A percentile compares a stretch with the other conserved stretches of the same genome.
phyloP scores from a whole-genome alignment of 208 protist species.

The Acanthamoeba triangularis region DNA sequence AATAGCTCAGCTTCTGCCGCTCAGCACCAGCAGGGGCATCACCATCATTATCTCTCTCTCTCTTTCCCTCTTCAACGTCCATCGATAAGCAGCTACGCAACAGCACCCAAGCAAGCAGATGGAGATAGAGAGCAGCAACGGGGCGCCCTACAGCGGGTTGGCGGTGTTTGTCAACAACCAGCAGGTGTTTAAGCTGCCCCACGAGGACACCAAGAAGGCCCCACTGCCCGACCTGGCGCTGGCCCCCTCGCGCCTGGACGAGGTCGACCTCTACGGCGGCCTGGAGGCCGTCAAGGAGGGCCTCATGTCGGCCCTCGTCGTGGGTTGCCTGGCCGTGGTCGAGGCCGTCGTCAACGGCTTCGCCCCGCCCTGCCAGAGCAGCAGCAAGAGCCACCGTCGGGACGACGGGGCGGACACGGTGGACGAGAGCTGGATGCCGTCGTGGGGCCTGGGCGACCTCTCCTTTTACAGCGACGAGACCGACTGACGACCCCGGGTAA shows the following conservation, averaged over 20 bases:
- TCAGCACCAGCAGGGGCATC: no score
- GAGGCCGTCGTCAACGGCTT: slow-evolving; percentile 23
- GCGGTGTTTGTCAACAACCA: slow-evolving; percentile 30
- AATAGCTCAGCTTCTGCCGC: no score
- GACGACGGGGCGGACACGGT: background rate
- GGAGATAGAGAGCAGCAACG: background rate
- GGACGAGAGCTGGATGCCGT: slow-evolving; percentile 29
- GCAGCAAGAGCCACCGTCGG: no score
- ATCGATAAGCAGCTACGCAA: no score
- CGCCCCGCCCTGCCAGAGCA: no score
- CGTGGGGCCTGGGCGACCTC: slow-evolving; percentile 16
- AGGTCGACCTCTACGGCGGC: background rate
- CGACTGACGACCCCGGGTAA: background rate
- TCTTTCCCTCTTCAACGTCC: no score
- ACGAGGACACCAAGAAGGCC: background rate
- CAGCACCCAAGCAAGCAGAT: background rate
- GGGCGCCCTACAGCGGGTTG: background rate
- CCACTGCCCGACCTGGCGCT: background rate
- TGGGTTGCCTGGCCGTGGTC: slow-evolving; percentile 1
- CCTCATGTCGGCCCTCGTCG: background rate
- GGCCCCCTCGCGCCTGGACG: background rate
- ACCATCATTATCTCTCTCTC: no score
- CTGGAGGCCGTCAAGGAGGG: background rate
- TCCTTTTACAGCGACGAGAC: background rate
- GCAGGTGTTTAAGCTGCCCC: background rate